Conservation (phyloP, 2,329 filamentous ascomycete species). For the Periconia macrospinosa region DNA sequence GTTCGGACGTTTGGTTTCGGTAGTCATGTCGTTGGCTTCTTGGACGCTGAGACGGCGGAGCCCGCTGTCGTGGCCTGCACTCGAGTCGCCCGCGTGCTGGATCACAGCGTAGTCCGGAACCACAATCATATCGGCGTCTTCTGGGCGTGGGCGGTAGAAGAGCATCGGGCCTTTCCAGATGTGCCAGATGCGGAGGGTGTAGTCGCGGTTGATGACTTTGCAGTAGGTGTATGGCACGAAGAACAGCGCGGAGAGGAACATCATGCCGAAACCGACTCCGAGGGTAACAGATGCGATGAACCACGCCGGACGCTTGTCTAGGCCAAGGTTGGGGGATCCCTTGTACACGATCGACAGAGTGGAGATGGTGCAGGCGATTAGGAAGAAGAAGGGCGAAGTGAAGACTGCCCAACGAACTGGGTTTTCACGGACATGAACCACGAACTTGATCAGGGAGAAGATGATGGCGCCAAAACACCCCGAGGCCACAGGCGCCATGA, state of each 20-base stretch:
- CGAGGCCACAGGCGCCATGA: slow-evolving; percentile 70
- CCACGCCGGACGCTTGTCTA: slow-evolving; percentile 67
- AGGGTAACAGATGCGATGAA: slow-evolving; percentile 69
- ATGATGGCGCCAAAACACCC: slow-evolving; percentile 67
- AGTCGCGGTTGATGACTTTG: slow-evolving; percentile 69
- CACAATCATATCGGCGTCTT: slow-evolving; percentile 52
- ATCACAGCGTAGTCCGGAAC: slow-evolving; percentile 79
- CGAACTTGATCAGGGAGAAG: slow-evolving; percentile 72
- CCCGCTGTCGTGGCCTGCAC: slow-evolving; percentile 14
- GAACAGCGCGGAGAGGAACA: slow-evolving; percentile 64
- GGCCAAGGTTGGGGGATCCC: slow-evolving; percentile 69
- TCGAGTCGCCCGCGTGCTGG: slow-evolving; percentile 58
- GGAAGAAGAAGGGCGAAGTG: slow-evolving; percentile 75
- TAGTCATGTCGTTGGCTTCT: slow-evolving; percentile 34
- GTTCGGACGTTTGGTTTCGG: slow-evolving; percentile 21
- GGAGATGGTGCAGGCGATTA: slow-evolving; percentile 73
- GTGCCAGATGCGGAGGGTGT: slow-evolving; percentile 65
- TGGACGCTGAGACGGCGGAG: slow-evolving; percentile 21
- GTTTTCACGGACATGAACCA: slow-evolving; percentile 72
- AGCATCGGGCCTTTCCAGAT: slow-evolving; percentile 63
- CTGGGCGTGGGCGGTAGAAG: slow-evolving; percentile 57
- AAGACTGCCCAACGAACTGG: slow-evolving; percentile 73
- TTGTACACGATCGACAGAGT: slow-evolving; percentile 81
- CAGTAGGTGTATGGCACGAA: slow-evolving; percentile 72
- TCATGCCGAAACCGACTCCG: slow-evolving; percentile 64